Base-by-base conservation (phyloP, 1,284 basidiomycete species). In the Sporisorium sorghi region DNA sequence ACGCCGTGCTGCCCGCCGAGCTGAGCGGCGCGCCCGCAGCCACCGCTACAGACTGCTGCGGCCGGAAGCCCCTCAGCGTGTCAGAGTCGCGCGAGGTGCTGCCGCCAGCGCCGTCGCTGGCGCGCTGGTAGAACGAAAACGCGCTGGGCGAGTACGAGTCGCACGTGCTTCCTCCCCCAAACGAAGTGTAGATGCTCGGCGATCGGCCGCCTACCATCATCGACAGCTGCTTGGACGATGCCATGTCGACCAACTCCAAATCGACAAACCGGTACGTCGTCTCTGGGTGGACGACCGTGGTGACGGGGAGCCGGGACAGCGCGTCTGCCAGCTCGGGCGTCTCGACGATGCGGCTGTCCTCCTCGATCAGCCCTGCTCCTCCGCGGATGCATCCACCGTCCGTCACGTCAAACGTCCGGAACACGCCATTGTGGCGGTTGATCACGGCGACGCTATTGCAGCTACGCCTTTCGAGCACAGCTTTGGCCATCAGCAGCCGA, bases 341-440 rank as follows among this genome's bases (percentile, higher is more conserved):
- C 82, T 90, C 47, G 48, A 69, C 23, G 59, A 84, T 55, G 73
- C 84, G 48, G 77, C 78, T 62, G 61, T 83, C 46, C 59, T 86
- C 61, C 54, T 90, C 47, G 80, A 85, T 30, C 87, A 89, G 3
- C 87, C 88, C 12, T 74, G 92, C 56, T 82, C 85, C 8, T 81
- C 90, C 35, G 90, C 91, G 80, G 83, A 85, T 8, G 88, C 87
- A 66, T 91, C 93, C 84, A 89, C 91, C 60, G 91, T 92, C 81
- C 81, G 85, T 24, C 91, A 92, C 21, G 89, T 90, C 83, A 67
- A 80, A 58, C 83, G 87, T 43, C 90, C 92, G 5, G 85, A 86
- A 42, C 88, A 88, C 1, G 88, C 90, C 51, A 71, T 92, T 61
- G 88, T 91, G 32, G 65, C 90, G 30, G 85, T 91, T 74, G 93